Percentiles rank a stretch among this genome's conserved stretches.
Conservation (phyloP, 345 rosid species). For the Mallotus nudiflorus region DNA sequence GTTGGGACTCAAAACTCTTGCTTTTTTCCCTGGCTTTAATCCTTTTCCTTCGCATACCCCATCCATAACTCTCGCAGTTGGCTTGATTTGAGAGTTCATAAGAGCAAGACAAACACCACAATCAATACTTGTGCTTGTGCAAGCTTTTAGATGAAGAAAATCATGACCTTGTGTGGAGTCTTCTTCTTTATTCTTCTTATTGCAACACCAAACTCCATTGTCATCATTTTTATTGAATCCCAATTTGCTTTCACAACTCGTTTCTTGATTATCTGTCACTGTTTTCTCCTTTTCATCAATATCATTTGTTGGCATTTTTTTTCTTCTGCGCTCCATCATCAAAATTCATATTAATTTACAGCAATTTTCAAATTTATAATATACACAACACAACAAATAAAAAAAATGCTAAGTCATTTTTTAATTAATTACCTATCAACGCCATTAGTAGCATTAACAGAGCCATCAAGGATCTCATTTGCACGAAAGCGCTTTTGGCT, state of each 20-base stretch:
- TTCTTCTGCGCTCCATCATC: background rate
- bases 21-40: background rate
- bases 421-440: conserved; percentile 2
- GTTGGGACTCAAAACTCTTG: background rate
- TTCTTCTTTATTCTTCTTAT: no score
- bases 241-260: background rate
- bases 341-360: background rate
- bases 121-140: no score
- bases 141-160: no score
- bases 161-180: background rate
- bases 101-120: no score
- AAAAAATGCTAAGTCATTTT: no score
- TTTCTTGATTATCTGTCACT: background rate
- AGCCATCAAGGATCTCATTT: background rate
- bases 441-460: background rate
- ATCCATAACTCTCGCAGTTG: background rate
- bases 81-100: background rate
- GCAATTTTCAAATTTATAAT: no score
- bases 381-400: no score
- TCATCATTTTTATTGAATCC: background rate
- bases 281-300: no score
- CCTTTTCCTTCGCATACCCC: background rate
- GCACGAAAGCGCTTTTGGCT: background rate
- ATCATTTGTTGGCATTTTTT: no score
- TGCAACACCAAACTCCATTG: background rate